These are phyloP conservation scores for Fusarium tjaetaba DNA, from an alignment of 2,329 filamentous ascomycete species.

Conservation along the genomic window DNA sequence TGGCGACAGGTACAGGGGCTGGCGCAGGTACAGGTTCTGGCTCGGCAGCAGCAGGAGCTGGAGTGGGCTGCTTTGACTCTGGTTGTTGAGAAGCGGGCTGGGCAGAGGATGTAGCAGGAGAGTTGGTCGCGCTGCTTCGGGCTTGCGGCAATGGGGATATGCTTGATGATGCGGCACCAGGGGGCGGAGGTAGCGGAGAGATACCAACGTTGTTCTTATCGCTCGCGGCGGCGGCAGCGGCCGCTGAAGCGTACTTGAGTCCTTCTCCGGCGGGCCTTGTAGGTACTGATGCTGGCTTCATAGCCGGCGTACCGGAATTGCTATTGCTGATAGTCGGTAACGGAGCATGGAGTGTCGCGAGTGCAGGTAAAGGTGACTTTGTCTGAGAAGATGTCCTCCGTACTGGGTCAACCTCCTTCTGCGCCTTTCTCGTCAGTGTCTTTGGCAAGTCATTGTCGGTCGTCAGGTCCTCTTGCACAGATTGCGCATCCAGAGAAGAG, in stretches of 20 bases:
- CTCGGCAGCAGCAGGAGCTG: slow-evolving; percentile 41
- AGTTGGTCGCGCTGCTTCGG: slow-evolving; percentile 64
- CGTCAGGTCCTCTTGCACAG: slow-evolving; percentile 81
- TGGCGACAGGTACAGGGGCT: slow-evolving; percentile 43
- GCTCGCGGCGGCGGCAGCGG: slow-evolving; percentile 89
- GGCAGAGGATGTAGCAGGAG: slow-evolving; percentile 59
- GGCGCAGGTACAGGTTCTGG: slow-evolving; percentile 29
- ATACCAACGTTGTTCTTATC: slow-evolving; percentile 92
- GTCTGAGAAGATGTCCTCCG: slow-evolving; percentile 85
- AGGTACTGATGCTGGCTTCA: slow-evolving; percentile 94
- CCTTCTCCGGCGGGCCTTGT: slow-evolving; percentile 87
- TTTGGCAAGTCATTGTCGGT: slow-evolving; percentile 66
- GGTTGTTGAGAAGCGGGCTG: slow-evolving; percentile 56
- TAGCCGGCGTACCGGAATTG: slow-evolving; percentile 65
- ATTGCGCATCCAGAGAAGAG: slow-evolving; percentile 96
- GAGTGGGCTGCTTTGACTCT: slow-evolving; percentile 49
- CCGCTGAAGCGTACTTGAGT: slow-evolving; percentile 95
- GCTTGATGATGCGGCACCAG: slow-evolving; percentile 63
- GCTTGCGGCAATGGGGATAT: slow-evolving; percentile 64
- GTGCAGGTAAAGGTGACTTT: slow-evolving; percentile 92
- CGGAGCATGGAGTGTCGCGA: slow-evolving; percentile 87
- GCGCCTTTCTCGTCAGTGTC: slow-evolving; percentile 63
- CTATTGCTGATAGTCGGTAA: slow-evolving; percentile 70
- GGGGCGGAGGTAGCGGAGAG: slow-evolving; percentile 90
- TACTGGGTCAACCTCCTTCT: slow-evolving; percentile 66